Percentiles rank a stretch among this genome's conserved stretches.
Evolutionary conservation across 768 basidiomycete species (phyloP).

Genomic region (Cytidiella melzeri): DNA sequence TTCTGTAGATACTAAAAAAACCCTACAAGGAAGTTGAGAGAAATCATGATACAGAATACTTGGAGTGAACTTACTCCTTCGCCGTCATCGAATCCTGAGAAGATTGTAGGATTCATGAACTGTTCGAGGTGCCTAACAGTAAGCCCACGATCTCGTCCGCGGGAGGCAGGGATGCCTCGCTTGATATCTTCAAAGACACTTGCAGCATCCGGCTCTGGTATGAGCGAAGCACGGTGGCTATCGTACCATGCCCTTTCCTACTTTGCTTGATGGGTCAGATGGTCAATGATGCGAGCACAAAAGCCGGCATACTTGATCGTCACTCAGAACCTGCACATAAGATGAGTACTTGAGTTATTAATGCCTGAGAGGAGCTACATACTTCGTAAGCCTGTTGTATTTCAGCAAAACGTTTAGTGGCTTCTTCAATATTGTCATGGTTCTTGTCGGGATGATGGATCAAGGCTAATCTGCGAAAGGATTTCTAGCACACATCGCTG

Average conservation of each 20-base stretch:
- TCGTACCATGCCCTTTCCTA: constrained; percentile 99
- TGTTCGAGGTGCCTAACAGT: constrained; percentile 74
- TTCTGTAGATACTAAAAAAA: constrained; percentile 86
- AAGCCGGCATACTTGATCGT: constrained; percentile 74
- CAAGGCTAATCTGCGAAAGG: constrained; percentile 81
- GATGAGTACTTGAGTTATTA: constrained; percentile 1
- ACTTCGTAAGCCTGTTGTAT: constrained; percentile 97
- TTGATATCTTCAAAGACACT: constrained; percentile 82
- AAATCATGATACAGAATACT: constrained; percentile 3
- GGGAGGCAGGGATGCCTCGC: constrained; percentile 52
- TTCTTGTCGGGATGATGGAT: constrained; percentile 91
- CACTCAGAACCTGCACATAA: constrained; percentile 71
- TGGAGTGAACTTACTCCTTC: constrained; percentile 40
- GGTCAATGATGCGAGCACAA: neutral
- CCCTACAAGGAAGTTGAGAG: constrained; percentile 48
- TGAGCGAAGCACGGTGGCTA: constrained; percentile 75
- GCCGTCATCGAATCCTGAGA: constrained; percentile 58
- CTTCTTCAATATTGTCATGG: constrained; percentile 70
- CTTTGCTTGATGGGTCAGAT: constrained; percentile 25
- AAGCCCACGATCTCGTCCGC: constrained; percentile 63
- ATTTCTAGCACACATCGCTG: constrained; percentile 8
- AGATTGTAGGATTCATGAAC: constrained; percentile 75
- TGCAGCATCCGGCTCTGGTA: constrained; percentile 78
- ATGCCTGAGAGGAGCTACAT: constrained; percentile 15
- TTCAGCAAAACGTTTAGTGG: constrained; percentile 80